Conservation (phyloP, 257 asterid genomes). For the Fraxinus anomala region DNA sequence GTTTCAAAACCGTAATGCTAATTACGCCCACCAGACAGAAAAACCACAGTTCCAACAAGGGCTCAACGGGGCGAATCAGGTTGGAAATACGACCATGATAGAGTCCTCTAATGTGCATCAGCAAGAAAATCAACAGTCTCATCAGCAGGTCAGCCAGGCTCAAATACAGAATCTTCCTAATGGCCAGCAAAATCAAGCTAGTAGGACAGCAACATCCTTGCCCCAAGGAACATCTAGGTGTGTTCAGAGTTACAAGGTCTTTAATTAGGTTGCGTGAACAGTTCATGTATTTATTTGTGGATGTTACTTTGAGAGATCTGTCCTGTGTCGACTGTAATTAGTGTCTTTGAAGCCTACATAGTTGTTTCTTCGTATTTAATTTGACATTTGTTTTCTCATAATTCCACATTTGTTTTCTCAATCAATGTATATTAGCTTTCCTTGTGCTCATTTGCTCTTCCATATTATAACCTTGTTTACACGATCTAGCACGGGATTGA, state of each 20-base stretch:
- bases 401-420: constrained; percentile 23
- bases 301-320: constrained; percentile 40
- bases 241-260: constrained; percentile 83
- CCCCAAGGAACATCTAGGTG: constrained; percentile 99
- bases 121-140: constrained; percentile 59
- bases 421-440: constrained; percentile 43
- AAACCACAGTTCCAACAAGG: constrained; percentile 59
- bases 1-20: constrained; percentile 70
- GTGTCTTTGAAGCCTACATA: constrained; percentile 26
- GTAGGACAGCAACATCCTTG: constrained; percentile 66
- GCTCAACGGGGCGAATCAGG: constrained; percentile 52
- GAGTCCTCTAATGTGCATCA: constrained; percentile 54
- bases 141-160: constrained; percentile 52
- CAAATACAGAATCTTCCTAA: constrained; percentile 56
- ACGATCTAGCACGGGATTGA: not conserved
- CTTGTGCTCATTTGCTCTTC: constrained; percentile 25
- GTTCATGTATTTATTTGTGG: constrained; percentile 59
- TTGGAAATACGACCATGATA: constrained; percentile 36
- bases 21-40: constrained; percentile 59
- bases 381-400: constrained; percentile 16
- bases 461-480: constrained; percentile 20
- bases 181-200: constrained; percentile 70
- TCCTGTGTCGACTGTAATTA: constrained; percentile 58
- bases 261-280: constrained; percentile 61
- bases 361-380: constrained; percentile 37